A percentile compares a stretch with the other conserved stretches of the same genome.
Evolutionary conservation across 306 rosid species (phyloP).

Genomic region (Acacia crassicarpa): DNA sequence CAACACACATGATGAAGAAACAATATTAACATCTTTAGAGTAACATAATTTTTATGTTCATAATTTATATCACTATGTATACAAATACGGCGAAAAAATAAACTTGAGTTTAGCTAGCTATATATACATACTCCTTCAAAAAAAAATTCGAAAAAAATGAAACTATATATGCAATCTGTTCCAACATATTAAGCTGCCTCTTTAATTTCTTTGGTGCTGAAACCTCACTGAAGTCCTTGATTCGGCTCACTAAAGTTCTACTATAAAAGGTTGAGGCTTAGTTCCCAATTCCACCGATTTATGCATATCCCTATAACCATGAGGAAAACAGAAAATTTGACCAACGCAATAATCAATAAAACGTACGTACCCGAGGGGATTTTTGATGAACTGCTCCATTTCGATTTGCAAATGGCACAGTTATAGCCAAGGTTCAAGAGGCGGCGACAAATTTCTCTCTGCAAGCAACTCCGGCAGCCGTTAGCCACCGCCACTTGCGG

Average conservation of each 20-base stretch:
- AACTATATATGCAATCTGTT: no score
- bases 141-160: no score
- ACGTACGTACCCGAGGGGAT: constrained; percentile 68
- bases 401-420: constrained; percentile 68
- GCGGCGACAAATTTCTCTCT: constrained; percentile 53
- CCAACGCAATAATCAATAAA: background rate
- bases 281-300: background rate
- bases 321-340: background rate
- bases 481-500: constrained; percentile 23
- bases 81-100: background rate
- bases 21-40: background rate
- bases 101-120: background rate
- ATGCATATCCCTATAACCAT: background rate
- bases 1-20: background rate
- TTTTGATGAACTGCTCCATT: constrained; percentile 57
- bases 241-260: background rate
- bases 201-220: background rate
- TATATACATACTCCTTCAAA: background rate
- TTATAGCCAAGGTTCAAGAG: constrained; percentile 55
- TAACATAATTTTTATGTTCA: background rate
- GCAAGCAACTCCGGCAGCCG: constrained; percentile 73
- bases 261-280: background rate
- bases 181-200: background rate
- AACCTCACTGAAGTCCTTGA: background rate
- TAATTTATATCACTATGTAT: background rate